Base-by-base conservation (phyloP, 257 asterid genomes). In the Ballota nigra region DNA sequence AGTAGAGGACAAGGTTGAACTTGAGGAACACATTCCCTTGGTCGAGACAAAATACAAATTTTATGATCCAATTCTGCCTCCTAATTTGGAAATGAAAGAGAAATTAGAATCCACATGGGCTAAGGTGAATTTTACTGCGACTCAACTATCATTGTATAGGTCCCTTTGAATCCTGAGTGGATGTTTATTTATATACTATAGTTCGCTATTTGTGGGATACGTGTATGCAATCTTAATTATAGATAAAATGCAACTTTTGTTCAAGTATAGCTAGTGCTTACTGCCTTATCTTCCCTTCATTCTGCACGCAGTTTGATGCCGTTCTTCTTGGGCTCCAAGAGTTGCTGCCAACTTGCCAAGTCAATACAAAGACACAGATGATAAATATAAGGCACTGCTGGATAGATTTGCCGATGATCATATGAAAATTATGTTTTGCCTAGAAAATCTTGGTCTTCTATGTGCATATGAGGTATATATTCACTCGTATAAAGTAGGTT, bases 391-490 rank as follows among this genome's bases (percentile, higher is more conserved):
- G 79, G 62, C 24, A 23, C 59, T 88, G 77, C 82, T 60, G 79
- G 86, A 83, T 72, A 88, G 81, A 80, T 67, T 85, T 75, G 74
- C 84, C 52, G 70, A 68, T 38, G 86, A 82, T 75, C 84, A 79
- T 83, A 78, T 80, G 16, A 77, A 79, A 56, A 86, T 90, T 76
- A 28, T 82, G 75, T 84, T 80, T 71, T 86, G 96, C 91, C 91
- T 92, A 43, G 87, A 88, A 34, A 86, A 84, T 88, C 95, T 92
- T 41, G 98, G 98, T 69, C 84, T 88, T 69, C 12, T 88, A 47
- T 86, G 97, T 82, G 92, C 91, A 40, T 80, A 77, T 72, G 98
- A 92, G 96, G 98, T 92, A 80, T 22, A 78, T 61, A 45, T 36
- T 10, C 33, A 10, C 31, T n/a, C n/a, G 43, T 5, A 0, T 36